phyloP scores from a whole-genome alignment of 306 rosid species.

The Vigna unguiculata region DNA sequence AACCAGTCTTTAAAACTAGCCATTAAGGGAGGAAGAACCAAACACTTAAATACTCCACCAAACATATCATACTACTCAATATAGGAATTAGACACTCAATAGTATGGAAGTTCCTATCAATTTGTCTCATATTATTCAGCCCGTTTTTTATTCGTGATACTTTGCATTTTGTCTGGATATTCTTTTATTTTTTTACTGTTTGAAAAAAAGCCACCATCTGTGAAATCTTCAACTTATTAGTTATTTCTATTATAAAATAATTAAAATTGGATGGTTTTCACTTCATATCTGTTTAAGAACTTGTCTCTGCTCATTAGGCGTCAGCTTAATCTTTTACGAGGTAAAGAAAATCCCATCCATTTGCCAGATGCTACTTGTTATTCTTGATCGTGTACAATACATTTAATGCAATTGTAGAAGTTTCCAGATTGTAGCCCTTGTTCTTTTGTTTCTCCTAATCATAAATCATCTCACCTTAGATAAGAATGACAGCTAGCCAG shows the following conservation, averaged over 20 bases:
- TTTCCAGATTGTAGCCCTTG: slow-evolving; percentile 19
- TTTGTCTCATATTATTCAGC: background rate
- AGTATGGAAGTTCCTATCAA: too few relatives aligned
- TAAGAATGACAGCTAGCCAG: background rate
- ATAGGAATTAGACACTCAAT: too few relatives aligned
- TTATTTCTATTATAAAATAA: background rate
- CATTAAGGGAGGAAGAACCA: too few relatives aligned
- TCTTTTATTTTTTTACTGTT: slow-evolving; percentile 6
- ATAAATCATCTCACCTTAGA: background rate
- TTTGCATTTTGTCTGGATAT: slow-evolving; percentile 10
- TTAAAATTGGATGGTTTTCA: slow-evolving; percentile 11
- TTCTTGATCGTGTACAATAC: background rate
- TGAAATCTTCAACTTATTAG: background rate
- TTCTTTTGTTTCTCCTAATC: background rate
- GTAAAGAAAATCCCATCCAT: background rate
- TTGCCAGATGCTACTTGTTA: background rate
- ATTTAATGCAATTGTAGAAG: background rate
- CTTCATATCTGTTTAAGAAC: slow-evolving; percentile 19
- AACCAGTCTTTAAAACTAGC: too few relatives aligned
- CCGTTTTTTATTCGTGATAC: slow-evolving; percentile 15
- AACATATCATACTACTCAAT: too few relatives aligned
- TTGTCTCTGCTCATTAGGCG: background rate
- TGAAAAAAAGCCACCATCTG: slow-evolving; percentile 1
- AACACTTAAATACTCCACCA: too few relatives aligned
- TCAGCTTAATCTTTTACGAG: background rate